Evolutionary conservation across 257 asterid species (phyloP), one percentile per base, ranked within the genome.

Genomic region (Ocimum tenuiflorum): DNA sequence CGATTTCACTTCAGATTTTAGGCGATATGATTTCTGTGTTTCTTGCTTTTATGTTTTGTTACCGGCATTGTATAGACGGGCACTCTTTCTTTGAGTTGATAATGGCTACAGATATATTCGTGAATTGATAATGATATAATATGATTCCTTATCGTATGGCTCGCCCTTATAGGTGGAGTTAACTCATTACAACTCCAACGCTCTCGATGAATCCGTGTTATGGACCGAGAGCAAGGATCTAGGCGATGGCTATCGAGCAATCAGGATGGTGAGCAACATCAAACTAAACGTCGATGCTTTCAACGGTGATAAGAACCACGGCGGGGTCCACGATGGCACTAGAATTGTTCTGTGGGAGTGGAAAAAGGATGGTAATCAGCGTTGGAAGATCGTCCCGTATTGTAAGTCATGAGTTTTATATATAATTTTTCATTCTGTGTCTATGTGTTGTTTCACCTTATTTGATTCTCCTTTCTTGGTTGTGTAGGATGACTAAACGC

Each of bases 211-310:
- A 59, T 89, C 97, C 36, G 10, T 91, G 59, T 60, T 91, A 78
- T 91, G 98, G 98, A 83, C 94, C 1, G 88, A 85, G 82, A 91
- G 98, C 95, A 88, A 69, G 53, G 94, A 87, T 35, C 65, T 83
- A 74, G 91, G 97, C 6, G 98, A 91, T 70, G 77, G 83, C 29
- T 89, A 77, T 70, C 78, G 85, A 67, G 33, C 97, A 3, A 77
- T 91, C 47, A 82, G 97, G 78, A 89, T 89, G 98, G 94, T 87
- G 7, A 87, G 81, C 56, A 87, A 91, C 79, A 88, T 85, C 65
- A 75, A 81, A 17, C 87, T 91, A 48, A 91, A 91, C 42, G 72
- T 89, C 0, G 98, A 89, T 74, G 97, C 98, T 58, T 76, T 79
- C 23, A 74, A 89, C 77, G 98, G 96, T 23, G 98, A 91, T 68